Conservation (phyloP, 768 basidiomycete species). For the Clitopilus passeckerianus region DNA sequence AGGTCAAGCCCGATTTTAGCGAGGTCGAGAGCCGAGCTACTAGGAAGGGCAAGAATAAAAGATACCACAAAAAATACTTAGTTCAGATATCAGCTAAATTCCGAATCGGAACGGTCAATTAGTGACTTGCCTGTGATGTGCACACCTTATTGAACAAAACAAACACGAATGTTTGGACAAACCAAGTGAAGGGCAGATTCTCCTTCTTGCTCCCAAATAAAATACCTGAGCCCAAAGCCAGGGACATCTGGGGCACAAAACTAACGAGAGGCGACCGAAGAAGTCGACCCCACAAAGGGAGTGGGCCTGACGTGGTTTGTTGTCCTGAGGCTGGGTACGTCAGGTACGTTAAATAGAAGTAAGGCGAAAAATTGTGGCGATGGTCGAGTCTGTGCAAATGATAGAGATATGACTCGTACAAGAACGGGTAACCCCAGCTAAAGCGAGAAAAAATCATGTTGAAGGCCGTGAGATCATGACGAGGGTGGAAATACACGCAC, state of each 20-base stretch:
- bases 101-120: not conserved
- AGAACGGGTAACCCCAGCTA: conserved; percentile 94
- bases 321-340: conserved; percentile 50
- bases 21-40: conserved; percentile 62
- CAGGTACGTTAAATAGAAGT: conserved; percentile 94
- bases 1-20: conserved; percentile 29
- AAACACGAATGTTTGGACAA: conserved; percentile 85
- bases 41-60: conserved; percentile 80
- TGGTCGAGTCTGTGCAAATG: conserved; percentile 90
- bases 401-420: conserved; percentile 90
- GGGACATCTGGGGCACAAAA: conserved; percentile 78
- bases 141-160: conserved; percentile 99
- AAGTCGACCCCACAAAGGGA: conserved; percentile 30
- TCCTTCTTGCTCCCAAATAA: conserved; percentile 51
- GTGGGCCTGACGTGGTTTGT: conserved; percentile 7
- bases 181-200: conserved; percentile 81
- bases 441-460: conserved; percentile 1
- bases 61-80: conserved; percentile 99
- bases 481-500: conserved; percentile 37
- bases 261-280: conserved; percentile 73
- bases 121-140: conserved; percentile 76
- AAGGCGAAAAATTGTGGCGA: conserved; percentile 97
- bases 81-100: not conserved
- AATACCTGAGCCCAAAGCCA: conserved; percentile 72
- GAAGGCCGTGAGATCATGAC: conserved; percentile 6